A percentile compares a stretch with the other conserved stretches of the same genome.
Conservation (phyloP, 176 grass and related monocot species). For the Olyra latifolia region DNA sequence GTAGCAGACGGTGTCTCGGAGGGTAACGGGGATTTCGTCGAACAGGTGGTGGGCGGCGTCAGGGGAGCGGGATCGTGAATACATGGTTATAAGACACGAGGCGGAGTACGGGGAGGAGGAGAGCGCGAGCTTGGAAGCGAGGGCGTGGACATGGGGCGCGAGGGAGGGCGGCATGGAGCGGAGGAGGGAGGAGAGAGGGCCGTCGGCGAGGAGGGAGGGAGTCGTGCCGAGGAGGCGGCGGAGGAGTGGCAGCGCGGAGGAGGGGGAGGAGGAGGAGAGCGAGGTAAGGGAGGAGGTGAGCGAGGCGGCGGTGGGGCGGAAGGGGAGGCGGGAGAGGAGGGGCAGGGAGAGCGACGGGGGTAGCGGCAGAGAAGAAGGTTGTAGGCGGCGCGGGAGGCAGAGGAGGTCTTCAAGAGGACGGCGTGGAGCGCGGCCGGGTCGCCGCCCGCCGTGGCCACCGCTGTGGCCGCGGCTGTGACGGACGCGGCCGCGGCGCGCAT, state of each 20-base stretch:
- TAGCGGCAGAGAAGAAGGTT: conserved; percentile 35
- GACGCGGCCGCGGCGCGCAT: background rate
- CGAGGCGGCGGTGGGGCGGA: conserved; percentile 11
- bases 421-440: conserved; percentile 26
- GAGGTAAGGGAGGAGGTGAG: conserved; percentile 19
- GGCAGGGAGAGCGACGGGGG: conserved; percentile 3
- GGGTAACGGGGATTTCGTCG: conserved; percentile 41
- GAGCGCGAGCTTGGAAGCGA: conserved; percentile 40
- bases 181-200: conserved; percentile 40
- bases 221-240: conserved; percentile 27
- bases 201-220: conserved; percentile 32
- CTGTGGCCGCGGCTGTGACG: background rate
- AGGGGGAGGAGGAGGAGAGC: conserved; percentile 3
- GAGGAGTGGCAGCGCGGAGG: conserved; percentile 25
- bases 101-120: conserved; percentile 1
- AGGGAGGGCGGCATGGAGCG: conserved; percentile 26
- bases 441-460: conserved; percentile 3
- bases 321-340: conserved; percentile 18
- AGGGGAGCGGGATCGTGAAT: background rate
- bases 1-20: conserved; percentile 37
- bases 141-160: conserved; percentile 30
- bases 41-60: conserved; percentile 26
- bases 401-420: conserved; percentile 34
- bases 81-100: background rate
- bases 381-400: conserved; percentile 23